Base-by-base conservation (phyloP, 202 grass and related monocot genomes). In the Carex sylvatica region DNA sequence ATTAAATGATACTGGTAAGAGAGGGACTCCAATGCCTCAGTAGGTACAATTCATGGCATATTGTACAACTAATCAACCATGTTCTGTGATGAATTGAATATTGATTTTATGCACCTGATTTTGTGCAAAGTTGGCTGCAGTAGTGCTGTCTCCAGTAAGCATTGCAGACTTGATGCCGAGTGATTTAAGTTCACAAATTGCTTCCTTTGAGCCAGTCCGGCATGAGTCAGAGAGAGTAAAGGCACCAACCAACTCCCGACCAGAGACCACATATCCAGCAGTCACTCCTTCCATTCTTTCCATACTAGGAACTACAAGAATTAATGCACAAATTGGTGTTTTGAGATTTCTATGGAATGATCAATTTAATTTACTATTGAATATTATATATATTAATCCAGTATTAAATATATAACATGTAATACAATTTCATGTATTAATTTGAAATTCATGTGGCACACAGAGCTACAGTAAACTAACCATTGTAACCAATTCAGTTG, bases 71-170 rank as follows among this genome's bases (percentile, higher is more conserved):
- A 58, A 19, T 58, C 15, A 58, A 61, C 0, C 12, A 74, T 74
- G 23, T 71, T 71, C 18, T 44, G 2, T 24, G 49, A 75, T 24
- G 60, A 19, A 62, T 8, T 62, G 3, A 11, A 1, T 55, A 54
- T 55, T 75, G 71, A 75, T 55, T 54, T 76, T 56, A 33, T 64
- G 5, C 65, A 87, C 88, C 85, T 90, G 88, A 74, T 73, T 83
- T 81, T 98, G 95, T 0, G 88, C 88, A 42, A 83, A 86, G 40
- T 2, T 54, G 2, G 95, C 95, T 18, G 95, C 81, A 51, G 86
- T 82, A 28, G 23, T 83, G 85, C 82, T 94, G 92, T 97, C 92
- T 9, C 95, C 95, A 9, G 92, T 94, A 9, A 98, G 92, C 95
- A 98, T 88, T 3, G 92, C 87, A 0, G 87, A 62, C 59, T 64